Evolutionary conservation across 768 basidiomycete genomes (phyloP).

Genomic region (Fibroporia radiculosa): DNA sequence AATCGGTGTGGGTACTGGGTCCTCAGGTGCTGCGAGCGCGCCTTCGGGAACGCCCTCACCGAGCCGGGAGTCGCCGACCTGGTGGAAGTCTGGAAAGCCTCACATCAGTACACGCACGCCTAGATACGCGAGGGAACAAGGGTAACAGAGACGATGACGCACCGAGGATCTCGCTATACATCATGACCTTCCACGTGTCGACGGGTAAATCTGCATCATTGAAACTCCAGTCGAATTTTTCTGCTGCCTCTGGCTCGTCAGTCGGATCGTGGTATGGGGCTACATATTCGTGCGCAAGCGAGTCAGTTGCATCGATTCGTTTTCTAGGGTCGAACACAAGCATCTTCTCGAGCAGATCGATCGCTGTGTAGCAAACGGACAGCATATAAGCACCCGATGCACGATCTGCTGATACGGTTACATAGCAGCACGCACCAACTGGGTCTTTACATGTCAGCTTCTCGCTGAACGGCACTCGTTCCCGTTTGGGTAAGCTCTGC

Average conservation of each 20-base stretch:
- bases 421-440: slow-evolving; percentile 47
- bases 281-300: slow-evolving; percentile 89
- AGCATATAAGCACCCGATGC: not conserved
- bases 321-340: slow-evolving; percentile 97
- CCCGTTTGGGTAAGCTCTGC: slow-evolving; percentile 93
- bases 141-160: slow-evolving; percentile 20
- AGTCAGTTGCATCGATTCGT: slow-evolving; percentile 89
- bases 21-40: slow-evolving; percentile 61
- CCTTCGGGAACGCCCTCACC: slow-evolving; percentile 44
- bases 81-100: slow-evolving; percentile 62
- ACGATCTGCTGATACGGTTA: too few relatives aligned
- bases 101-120: not conserved
- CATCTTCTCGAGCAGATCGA: slow-evolving; percentile 98
- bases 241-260: slow-evolving; percentile 89
- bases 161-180: slow-evolving; percentile 99
- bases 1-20: slow-evolving; percentile 10
- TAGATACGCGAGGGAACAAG: not conserved
- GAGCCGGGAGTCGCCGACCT: slow-evolving; percentile 51
- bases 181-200: slow-evolving; percentile 99
- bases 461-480: slow-evolving; percentile 90
- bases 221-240: slow-evolving; percentile 99
- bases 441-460: slow-evolving; percentile 87
- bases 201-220: slow-evolving; percentile 98
- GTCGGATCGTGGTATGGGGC: slow-evolving; percentile 97
- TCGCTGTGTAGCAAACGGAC: slow-evolving; percentile 38